Base-by-base conservation (phyloP, 1,139 yeast species). In the Meyerozyma sp. region DNA sequence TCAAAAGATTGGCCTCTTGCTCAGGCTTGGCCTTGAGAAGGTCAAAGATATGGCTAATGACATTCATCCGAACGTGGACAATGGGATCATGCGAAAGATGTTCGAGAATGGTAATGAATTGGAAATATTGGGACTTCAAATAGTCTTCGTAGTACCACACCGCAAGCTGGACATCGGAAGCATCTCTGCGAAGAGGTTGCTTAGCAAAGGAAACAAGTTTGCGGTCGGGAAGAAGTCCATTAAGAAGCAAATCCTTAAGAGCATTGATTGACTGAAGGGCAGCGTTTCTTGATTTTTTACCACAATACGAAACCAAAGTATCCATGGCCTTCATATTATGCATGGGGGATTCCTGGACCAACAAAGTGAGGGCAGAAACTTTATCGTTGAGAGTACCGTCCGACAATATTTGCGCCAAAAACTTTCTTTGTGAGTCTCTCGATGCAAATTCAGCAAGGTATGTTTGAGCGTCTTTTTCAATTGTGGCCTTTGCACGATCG, bases 341-440 rank as follows among this genome's bases (percentile, higher is more conserved):
- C 46, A 90, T 62, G 5, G 99, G 98, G 3, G 98, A 90, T 66
- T 93, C 98, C 61, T 93, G 98, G 40, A 91, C 80, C 60, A 93
- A 72, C 59, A 93, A 78, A 0, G 98, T 91, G 57, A 93, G 75
- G 0, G 98, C 97, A 40, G 97, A 88, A 46, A 93, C 87, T 66
- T 93, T 91, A 84, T 93, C 99, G 56, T 82, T 84, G 54, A 93
- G 75, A 0, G 99, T 93, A 86, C 99, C 99, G 50, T 83, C 86
- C 6, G 91, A 75, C 57, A 93, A 76, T 51, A 93, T 84, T 64
- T 93, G 95, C 1, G 93, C 78, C 76, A 91, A 82, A 62, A 91
- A 91, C 75, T 85, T 86, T 62, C 81, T 84, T 63, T 91, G 96
- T 2, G 96, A 85, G 29, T 87, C 79, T 40, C 90, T 82, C 52